Percentiles rank a stretch among this genome's conserved stretches.
These are phyloP conservation scores for Diaporthe longicolla DNA, from an alignment of 2,329 filamentous ascomycete species.

Conservation along the genomic window DNA sequence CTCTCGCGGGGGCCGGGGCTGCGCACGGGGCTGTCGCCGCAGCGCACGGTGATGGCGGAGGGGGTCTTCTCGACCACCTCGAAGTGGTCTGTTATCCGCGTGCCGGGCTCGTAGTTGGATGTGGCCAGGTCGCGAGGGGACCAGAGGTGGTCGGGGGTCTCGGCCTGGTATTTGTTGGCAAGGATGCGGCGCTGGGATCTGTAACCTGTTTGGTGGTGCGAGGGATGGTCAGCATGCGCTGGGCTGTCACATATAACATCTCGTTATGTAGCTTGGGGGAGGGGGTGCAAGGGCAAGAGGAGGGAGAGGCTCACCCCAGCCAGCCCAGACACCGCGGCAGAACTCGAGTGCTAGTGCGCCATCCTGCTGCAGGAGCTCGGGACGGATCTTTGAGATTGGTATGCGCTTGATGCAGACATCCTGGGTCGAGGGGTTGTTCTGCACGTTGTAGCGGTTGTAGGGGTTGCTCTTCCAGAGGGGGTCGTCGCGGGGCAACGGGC, in stretches of 20 bases:
- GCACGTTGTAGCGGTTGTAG: conserved; percentile 73
- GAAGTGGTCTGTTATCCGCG: conserved; percentile 78
- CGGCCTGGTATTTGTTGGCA: conserved; percentile 70
- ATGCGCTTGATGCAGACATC: conserved; percentile 76
- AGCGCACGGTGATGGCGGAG: conserved; percentile 73
- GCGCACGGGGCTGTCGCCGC: conserved; percentile 72
- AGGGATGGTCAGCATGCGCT: conserved; percentile 35
- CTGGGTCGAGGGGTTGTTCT: conserved; percentile 72
- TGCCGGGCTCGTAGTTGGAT: conserved; percentile 74
- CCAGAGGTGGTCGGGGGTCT: conserved; percentile 75
- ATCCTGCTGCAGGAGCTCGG: conserved; percentile 74
- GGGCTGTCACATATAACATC: too few species aligned
- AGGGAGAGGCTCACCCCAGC: conserved; percentile 65
- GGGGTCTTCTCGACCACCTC: conserved; percentile 77
- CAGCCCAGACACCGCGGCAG: conserved; percentile 77
- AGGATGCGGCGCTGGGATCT: conserved; percentile 71
- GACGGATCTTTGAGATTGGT: conserved; percentile 73
- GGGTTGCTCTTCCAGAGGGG: conserved; percentile 71
- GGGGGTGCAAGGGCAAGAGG: conserved; percentile 13
- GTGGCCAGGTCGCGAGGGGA: conserved; percentile 65
- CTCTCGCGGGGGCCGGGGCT: conserved; percentile 68
- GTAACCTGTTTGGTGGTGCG: conserved; percentile 60
- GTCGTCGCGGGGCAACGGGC: conserved; percentile 71
- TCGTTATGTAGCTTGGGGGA: not conserved
- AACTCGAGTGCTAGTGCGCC: conserved; percentile 73